Evolutionary conservation across 2,329 filamentous ascomycete species (phyloP), one percentile per base, ranked within the genome.

Genomic region (Xylariaceae sp.): DNA sequence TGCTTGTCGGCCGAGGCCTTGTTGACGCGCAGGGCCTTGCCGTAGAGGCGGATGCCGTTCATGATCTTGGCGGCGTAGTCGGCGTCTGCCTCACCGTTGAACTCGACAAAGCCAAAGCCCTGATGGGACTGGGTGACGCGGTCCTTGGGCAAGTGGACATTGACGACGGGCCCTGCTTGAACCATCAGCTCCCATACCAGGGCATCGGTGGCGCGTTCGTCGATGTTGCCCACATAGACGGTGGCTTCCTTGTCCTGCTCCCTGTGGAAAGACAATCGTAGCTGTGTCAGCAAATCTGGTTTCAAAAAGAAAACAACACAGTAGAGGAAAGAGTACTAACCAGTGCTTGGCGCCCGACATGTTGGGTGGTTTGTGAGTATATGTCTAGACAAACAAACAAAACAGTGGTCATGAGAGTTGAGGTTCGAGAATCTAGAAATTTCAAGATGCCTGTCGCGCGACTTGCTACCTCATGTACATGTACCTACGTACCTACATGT

Each of bases 101-200:
- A 98, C 70, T 98, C 93, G 68, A 98, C 93, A 70, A 98, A 98
- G 60, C 93, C 93, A 75, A 96, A 98, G 58, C 93, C 93, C 70
- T 97, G 93, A 68, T 98, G 93, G 46, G 85, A 86, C 64, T 96
- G 90, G 37, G 93, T 96, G 58, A 98, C 93, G 67, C 93, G 88
- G 69, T 98, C 93, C 75, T 96, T 95, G 45, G 93, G 93, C 64
- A 98, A 83, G 71, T 98, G 93, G 53, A 98, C 92, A 70, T 97
- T 97, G 64, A 95, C 88, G 60, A 98, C 94, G 58, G 92, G 91
- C 44, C 93, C 93, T 66, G 91, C 90, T 73, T 98, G 93, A 45
- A 96, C 83, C 90, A 97, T 97, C 61, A 98, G 79, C 75, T 98
- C 93, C 85, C 93, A 96, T 56, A 98, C 83, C 57, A 95, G 79